phyloP scores from a whole-genome alignment of 371 early-diverging fungal genomes.

The Phascolomyces articulosus region DNA sequence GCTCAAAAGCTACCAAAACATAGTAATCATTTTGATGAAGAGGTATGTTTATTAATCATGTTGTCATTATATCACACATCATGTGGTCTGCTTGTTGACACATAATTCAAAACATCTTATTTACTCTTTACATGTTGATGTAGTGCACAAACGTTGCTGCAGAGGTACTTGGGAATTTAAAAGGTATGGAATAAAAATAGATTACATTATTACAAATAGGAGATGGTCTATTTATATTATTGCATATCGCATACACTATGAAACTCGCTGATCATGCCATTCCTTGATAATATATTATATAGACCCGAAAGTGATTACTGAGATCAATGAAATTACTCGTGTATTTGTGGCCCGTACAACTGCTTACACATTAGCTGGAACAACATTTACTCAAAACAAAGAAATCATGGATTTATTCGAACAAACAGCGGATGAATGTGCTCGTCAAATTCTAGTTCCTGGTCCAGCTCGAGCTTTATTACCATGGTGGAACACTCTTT shows the following conservation, averaged over 20 bases:
- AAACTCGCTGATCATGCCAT: too few species aligned
- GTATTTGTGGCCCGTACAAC: conserved; percentile 4
- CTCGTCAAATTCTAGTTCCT: conserved; percentile 8
- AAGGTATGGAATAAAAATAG: neutral
- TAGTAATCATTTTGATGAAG: conserved; percentile 17
- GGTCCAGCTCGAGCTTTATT: conserved; percentile 19
- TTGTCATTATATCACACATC: too few species aligned
- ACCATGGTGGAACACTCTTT: conserved; percentile 28
- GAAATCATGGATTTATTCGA: conserved; percentile 13
- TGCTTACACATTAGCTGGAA: conserved; percentile 14
- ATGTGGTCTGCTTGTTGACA: neutral
- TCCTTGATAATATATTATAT: neutral
- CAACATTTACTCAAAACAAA: neutral
- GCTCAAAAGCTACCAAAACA: conserved; percentile 31
- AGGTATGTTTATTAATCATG: conserved; percentile 14
- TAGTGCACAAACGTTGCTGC: conserved; percentile 19
- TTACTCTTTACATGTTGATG: neutral
- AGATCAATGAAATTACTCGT: neutral
- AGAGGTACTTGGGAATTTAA: conserved; percentile 8
- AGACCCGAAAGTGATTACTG: neutral
- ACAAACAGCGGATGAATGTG: conserved; percentile 6
- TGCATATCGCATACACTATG: too few species aligned
- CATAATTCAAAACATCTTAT: too few species aligned
- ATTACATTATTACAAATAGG: too few species aligned
- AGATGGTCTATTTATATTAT: too few species aligned